Percentiles rank a stretch among this genome's conserved stretches.
Evolutionary conservation across 2,329 filamentous ascomycete species (phyloP).

Genomic region (Fusarium sp.): DNA sequence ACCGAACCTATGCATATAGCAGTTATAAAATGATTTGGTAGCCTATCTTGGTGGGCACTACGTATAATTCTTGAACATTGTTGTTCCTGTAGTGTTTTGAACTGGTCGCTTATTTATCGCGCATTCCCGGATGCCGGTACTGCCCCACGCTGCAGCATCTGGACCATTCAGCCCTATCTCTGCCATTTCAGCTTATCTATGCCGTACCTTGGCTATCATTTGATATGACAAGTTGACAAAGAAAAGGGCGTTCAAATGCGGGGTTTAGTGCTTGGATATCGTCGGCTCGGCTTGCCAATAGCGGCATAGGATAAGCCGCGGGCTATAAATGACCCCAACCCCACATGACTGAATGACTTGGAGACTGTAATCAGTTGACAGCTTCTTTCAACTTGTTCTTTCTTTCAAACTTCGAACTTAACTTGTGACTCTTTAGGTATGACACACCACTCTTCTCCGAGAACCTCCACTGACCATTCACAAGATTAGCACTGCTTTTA

Average conservation of each 20-base stretch:
- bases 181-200: background rate
- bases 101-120: background rate
- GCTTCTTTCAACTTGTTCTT: background rate
- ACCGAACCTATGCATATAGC: no score
- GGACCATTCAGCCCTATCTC: no score
- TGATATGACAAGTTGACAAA: constrained; percentile 16
- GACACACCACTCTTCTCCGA: no score
- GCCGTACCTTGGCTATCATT: background rate
- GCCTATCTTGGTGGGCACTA: no score
- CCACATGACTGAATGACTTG: constrained; percentile 11
- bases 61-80: no score
- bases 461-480: background rate
- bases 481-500: background rate
- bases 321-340: constrained; percentile 4
- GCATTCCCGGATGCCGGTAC: background rate
- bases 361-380: background rate
- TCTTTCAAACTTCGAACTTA: background rate
- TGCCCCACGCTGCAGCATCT: background rate
- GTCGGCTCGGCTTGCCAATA: constrained; percentile 21
- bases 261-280: constrained; percentile 27
- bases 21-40: no score
- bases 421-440: background rate
- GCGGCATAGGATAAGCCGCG: constrained; percentile 19
- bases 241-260: constrained; percentile 23
- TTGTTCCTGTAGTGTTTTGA: background rate